phyloP scores from a whole-genome alignment of 202 grass and related monocot species.

The Tripidium arundinaceum region DNA sequence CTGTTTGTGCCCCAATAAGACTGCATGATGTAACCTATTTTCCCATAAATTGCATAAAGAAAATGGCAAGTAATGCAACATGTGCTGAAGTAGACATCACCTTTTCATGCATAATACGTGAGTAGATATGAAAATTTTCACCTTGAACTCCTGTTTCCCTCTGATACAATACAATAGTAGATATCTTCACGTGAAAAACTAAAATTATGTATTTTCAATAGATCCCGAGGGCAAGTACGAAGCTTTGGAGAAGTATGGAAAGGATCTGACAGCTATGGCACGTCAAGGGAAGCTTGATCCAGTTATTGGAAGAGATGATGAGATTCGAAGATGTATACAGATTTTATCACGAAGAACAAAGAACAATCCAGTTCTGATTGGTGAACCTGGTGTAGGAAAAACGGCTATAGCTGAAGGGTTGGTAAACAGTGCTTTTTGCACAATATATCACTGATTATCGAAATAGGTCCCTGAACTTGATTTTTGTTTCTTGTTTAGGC shows the following conservation, averaged over 20 bases:
- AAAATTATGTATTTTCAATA: conserved; percentile 28
- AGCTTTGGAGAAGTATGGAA: conserved; percentile 96
- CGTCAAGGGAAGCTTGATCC: conserved; percentile 96
- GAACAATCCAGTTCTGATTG: conserved; percentile 96
- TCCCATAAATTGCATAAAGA: background rate
- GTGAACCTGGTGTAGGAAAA: conserved; percentile 99
- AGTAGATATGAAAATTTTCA: background rate
- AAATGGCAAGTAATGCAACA: background rate
- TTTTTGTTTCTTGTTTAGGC: conserved; percentile 51
- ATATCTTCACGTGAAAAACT: background rate
- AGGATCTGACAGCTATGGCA: conserved; percentile 94
- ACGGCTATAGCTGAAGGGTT: conserved; percentile 99
- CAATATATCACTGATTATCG: background rate
- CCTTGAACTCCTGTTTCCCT: background rate
- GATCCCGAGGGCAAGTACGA: conserved; percentile 98
- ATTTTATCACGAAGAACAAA: conserved; percentile 97
- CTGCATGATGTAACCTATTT: background rate
- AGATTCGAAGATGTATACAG: conserved; percentile 97
- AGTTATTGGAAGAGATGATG: conserved; percentile 98
- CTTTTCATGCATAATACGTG: background rate
- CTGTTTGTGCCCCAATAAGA: background rate
- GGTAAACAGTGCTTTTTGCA: background rate
- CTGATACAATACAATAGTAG: background rate
- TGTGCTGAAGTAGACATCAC: background rate
- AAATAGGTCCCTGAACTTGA: conserved; percentile 23